A percentile compares a stretch with the other conserved stretches of the same genome.
phyloP scores from a whole-genome alignment of 306 rosid genomes.

The Hylodesmum podocarpum region DNA sequence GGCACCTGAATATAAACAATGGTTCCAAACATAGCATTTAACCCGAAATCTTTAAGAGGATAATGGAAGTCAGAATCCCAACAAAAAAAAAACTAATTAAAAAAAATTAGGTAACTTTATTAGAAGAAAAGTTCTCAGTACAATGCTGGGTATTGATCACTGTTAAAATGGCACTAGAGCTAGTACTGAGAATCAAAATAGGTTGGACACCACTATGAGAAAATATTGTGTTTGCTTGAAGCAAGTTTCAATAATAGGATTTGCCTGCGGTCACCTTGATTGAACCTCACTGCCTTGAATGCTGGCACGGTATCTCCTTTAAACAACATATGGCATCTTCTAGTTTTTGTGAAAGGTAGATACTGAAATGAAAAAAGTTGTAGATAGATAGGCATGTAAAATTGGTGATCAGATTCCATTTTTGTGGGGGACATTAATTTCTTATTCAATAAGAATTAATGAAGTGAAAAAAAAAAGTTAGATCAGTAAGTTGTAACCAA shows the following conservation, averaged over 20 bases:
- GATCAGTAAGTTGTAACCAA: conserved; percentile 20
- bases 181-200: conserved; percentile 34
- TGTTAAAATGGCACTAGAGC: conserved; percentile 23
- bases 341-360: conserved; percentile 34
- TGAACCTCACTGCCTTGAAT: conserved; percentile 45
- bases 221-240: conserved; percentile 24
- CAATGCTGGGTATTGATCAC: conserved; percentile 24
- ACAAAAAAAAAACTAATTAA: background rate
- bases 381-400: conserved; percentile 29
- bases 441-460: conserved; percentile 17
- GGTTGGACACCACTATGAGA: conserved; percentile 42
- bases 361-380: conserved; percentile 12
- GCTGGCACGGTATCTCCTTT: conserved; percentile 52
- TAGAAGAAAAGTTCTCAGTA: conserved; percentile 2
- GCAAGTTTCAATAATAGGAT: conserved; percentile 31
- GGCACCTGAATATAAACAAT: conserved; percentile 34
- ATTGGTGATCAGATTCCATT: conserved; percentile 38
- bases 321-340: conserved; percentile 50
- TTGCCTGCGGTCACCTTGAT: conserved; percentile 37
- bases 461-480: conserved; percentile 10
- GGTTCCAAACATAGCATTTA: conserved; percentile 21
- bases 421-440: conserved; percentile 34
- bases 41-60: background rate
- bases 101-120: conserved; percentile 20
- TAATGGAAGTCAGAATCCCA: conserved; percentile 35